A percentile compares a stretch with the other conserved stretches of the same genome.
Evolutionary conservation across 257 asterid genomes (phyloP).

Genomic region (Verbena officinalis): DNA sequence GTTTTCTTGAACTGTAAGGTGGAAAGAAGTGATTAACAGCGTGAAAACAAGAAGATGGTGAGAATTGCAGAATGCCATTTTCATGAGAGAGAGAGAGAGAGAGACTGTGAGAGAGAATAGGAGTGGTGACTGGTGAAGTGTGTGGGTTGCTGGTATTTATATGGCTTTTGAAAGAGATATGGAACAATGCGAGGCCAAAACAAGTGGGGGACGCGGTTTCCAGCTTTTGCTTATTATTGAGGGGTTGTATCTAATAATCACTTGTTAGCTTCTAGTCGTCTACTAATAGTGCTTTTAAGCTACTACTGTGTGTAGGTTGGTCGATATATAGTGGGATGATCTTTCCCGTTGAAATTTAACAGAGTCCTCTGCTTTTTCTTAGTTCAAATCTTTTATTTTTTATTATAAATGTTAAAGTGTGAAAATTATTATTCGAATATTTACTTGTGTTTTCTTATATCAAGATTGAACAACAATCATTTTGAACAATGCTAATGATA

Average conservation of each 20-base stretch:
- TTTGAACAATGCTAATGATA: slow-evolving; percentile 16
- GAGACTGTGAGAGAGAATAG: background rate
- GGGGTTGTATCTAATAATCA: slow-evolving; percentile 51
- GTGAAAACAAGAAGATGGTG: slow-evolving; percentile 28
- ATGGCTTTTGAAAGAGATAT: slow-evolving; percentile 28
- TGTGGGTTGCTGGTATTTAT: slow-evolving; percentile 40
- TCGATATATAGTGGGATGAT: background rate
- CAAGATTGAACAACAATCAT: too few relatives aligned
- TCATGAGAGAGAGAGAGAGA: slow-evolving; percentile 1
- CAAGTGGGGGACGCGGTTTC: slow-evolving; percentile 52
- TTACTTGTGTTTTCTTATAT: background rate
- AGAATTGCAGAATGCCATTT: slow-evolving; percentile 42
- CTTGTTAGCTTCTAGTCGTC: slow-evolving; percentile 27
- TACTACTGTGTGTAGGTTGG: slow-evolving; percentile 18
- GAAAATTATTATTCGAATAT: background rate
- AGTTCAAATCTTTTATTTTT: too few relatives aligned
- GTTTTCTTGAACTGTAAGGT: slow-evolving; percentile 30
- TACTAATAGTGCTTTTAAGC: slow-evolving; percentile 18
- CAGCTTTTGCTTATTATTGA: slow-evolving; percentile 31
- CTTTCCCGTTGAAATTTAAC: background rate
- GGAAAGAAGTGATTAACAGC: slow-evolving; percentile 19
- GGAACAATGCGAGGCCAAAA: slow-evolving; percentile 29
- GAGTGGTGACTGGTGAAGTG: background rate
- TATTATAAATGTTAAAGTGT: too few relatives aligned
- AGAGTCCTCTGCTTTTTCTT: background rate